Base-by-base conservation (phyloP, 2,329 filamentous ascomycete species). In the Cladorrhinum sp. region DNA sequence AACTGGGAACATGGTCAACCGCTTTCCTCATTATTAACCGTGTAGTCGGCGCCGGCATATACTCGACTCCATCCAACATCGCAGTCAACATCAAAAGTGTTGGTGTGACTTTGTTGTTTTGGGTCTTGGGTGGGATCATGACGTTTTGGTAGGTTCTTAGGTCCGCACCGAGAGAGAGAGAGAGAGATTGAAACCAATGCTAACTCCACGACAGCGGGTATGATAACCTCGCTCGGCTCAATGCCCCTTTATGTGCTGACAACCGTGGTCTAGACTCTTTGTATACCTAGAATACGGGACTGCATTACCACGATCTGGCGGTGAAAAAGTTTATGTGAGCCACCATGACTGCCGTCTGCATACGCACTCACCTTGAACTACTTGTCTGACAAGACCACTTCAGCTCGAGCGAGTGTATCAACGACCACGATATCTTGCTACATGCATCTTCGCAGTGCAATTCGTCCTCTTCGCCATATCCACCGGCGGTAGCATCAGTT, bases 251-350 rank as follows among this genome's bases (percentile, higher is more conserved):
- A 10, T 38, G 2, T 10, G 13, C 55, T 65, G 20, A 62, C 60
- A 16, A 18, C 29, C 8, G 23, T 18, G 18, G 7, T 10, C 25
- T 24, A 69, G 67, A 45, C 50, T 75, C 12, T 68, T 75, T 20
- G 71, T 76, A 29, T 82, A 81, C 58, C 69, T 81, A 29, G 79
- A 82, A 71, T 80, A 78, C 69, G 79, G 79, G 38, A 79, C 77
- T 55, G 78, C 79, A 2, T 74, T 82, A 50, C 79, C 78, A 3
- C 68, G 68, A 16, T 68, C 70, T 68, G 79, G 71, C 69, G 80
- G 69, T 62, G 64, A 78, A 70, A 67, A 72, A 65, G 71, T 77
- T 41, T 76, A 76, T 70, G 79, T 81, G 63, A 71, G 78, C 54
- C 16, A 12, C 16, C 16, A 13, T 23, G n/a, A 6, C 41, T 16